phyloP scores from a whole-genome alignment of 495 filamentous ascomycete species.

The Tuber calosporum region DNA sequence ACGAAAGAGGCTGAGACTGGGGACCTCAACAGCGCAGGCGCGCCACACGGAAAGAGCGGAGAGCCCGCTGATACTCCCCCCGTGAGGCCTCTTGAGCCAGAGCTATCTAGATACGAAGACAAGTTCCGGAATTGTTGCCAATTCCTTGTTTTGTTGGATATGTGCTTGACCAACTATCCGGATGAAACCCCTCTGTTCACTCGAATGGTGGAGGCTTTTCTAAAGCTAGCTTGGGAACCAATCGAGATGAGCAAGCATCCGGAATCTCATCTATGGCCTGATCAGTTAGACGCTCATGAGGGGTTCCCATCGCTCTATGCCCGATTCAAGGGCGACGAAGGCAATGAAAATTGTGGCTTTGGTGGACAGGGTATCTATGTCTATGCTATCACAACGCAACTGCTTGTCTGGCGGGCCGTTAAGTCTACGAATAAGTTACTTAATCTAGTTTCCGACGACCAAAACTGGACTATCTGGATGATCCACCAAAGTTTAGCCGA shows the following conservation, averaged over 20 bases:
- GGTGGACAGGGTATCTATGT: not conserved
- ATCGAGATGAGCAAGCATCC: conserved; percentile 3
- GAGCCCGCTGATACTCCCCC: not conserved
- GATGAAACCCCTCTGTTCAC: not conserved
- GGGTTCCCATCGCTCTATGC: not conserved
- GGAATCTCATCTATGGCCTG: not conserved
- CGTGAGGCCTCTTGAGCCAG: not conserved
- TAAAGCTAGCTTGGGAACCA: not conserved
- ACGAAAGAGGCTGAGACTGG: not conserved
- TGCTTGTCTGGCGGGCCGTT: not conserved
- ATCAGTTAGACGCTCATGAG: not conserved
- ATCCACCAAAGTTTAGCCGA: not conserved
- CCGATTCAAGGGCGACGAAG: not conserved
- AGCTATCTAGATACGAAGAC: not conserved
- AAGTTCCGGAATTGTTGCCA: conserved; percentile 5
- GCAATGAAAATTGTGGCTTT: not conserved
- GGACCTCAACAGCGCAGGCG: not conserved
- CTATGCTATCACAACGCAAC: not conserved
- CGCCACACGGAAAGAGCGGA: not conserved
- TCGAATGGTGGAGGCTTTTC: not conserved
- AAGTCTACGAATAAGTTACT: not conserved
- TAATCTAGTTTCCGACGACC: not conserved
- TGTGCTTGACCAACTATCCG: not conserved
- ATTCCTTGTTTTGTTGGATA: not conserved
- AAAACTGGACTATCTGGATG: not conserved